Base-by-base conservation (phyloP, 805 yeast genomes). In the Yamadazyma akitaensis region DNA sequence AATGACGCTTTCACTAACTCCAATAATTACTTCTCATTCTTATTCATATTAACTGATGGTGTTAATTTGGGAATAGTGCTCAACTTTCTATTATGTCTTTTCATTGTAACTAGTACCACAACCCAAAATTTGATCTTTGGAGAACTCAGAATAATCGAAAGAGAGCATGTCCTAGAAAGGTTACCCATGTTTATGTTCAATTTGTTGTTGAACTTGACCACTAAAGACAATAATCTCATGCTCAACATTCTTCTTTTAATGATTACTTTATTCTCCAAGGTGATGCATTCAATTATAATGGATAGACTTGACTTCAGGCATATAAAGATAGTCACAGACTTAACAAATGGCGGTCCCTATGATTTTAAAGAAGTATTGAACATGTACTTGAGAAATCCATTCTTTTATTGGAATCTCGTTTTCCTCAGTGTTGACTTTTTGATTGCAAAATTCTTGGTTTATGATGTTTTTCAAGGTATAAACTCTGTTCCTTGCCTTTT, bases 231-330 rank as follows among this genome's bases (percentile, higher is more conserved):
- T 54, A 75, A 85, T 46, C 60, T 88, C 42, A 64, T 85, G 62
- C 51, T 54, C 63, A 82, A 51, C 58, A 81, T 57, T 72, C 75
- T 61, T 17, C 57, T 71, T 43, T 48, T 67, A 13, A 65, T 67
- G 11, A 45, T 64, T 21, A 51, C 66, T 3, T 49, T 68, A 18
- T 53, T 61, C 19, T 63, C 80, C 59, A 85, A 84, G 58, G 81
- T 85, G 1, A 81, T 85, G 68, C 96, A 90, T 59, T 84, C 95
- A 82, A 75, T 94, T 0, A 63, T 85, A 38, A 65, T 69, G 33
- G 83, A 80, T 46, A 59, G 87, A 19, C 65, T 77, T 13, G 82
- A 79, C 25, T 62, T 60, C 46, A 46, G 64, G 13, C 63, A 63
- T 25, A 58, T 65, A 51, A 54, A 51, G 28, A 58, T 68, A 5